phyloP scores from a whole-genome alignment of 2,329 filamentous ascomycete species.

The Laburnicola sp. region DNA sequence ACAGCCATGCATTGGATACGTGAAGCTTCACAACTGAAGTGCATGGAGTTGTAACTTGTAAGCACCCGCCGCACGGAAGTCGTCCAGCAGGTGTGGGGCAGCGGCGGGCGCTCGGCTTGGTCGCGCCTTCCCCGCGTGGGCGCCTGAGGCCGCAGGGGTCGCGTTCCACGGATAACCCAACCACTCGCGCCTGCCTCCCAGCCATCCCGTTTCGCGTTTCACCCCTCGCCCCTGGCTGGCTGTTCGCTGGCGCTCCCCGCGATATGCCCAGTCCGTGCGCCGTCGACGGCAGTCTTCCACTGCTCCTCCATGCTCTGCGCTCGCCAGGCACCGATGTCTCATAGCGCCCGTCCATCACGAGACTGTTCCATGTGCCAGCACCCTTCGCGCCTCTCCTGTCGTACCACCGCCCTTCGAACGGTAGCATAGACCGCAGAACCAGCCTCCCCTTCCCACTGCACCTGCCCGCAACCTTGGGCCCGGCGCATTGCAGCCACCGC shows the following conservation, averaged over 20 bases:
- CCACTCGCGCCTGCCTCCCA: constrained; percentile 34
- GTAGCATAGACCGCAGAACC: constrained; percentile 19
- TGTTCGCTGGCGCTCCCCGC: constrained; percentile 13
- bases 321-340: constrained; percentile 33
- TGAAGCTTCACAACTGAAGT: too few relatives aligned
- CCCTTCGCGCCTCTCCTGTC: constrained; percentile 26
- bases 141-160: constrained; percentile 14
- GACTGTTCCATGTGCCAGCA: constrained; percentile 38
- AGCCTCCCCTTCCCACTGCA: constrained; percentile 21
- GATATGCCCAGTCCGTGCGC: constrained; percentile 8
- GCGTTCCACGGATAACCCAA: constrained; percentile 23
- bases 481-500: constrained; percentile 10
- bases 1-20: too few relatives aligned
- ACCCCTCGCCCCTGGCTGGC: constrained; percentile 33
- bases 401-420: constrained; percentile 18
- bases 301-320: constrained; percentile 11
- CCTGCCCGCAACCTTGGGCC: constrained; percentile 10
- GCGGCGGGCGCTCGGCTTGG: too few relatives aligned
- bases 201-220: constrained; percentile 36
- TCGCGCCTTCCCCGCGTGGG: too few relatives aligned
- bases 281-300: constrained; percentile 7
- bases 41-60: too few relatives aligned
- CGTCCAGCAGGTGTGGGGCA: too few relatives aligned
- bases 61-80: too few relatives aligned
- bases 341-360: constrained; percentile 39